Evolutionary conservation across 371 early-diverging fungal genomes (phyloP), one percentile per base, ranked within the genome.

Genomic region (Mucor lusitanicus): DNA sequence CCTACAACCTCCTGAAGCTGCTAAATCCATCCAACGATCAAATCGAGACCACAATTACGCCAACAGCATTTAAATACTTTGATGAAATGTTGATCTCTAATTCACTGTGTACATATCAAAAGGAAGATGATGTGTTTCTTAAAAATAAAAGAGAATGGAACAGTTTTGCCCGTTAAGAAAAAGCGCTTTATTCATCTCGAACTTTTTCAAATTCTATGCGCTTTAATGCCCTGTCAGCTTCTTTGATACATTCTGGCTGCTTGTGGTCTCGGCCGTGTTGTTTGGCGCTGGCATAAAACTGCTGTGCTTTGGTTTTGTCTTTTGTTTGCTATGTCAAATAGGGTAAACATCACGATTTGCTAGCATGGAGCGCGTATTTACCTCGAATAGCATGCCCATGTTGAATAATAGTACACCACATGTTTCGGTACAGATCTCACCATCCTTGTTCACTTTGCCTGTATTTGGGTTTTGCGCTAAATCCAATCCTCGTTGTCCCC

Each of bases 381-480:
- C 89, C 83, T 89, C 89, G 42, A 84, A 79, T 3, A 87, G 57
- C 86, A 87, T 87, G 66, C 89, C 89, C 63, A 87, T 74, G 59
- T 89, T 89, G 53, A 78, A 86, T 1, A 87, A 63, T 21, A 89
- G 66, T 5, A 87, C 84, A 62, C 87, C 89, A 67, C 85, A 85
- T 3, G 85, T 73, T 54, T 87, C 86, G 69, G 86, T 83, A 64
- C 88, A 87, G n/a, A 87, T 39, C 17, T 64, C 65, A 5, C 70
- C 69, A 67, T 80, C 81, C 69, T 77, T 80, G 68, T 50, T 83
- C 59, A 65, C 57, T 65, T 79, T 79, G 46, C 65, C 65, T 21
- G 70, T 85, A 61, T 81, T 84, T 25, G 81, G 84, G 58, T 85
- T 83, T 44, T 82, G 77, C 4, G 76, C 83, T 13, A 87, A 63